Evolutionary conservation across 495 filamentous ascomycete genomes (phyloP).

Genomic region (Tuber umbilicatum): DNA sequence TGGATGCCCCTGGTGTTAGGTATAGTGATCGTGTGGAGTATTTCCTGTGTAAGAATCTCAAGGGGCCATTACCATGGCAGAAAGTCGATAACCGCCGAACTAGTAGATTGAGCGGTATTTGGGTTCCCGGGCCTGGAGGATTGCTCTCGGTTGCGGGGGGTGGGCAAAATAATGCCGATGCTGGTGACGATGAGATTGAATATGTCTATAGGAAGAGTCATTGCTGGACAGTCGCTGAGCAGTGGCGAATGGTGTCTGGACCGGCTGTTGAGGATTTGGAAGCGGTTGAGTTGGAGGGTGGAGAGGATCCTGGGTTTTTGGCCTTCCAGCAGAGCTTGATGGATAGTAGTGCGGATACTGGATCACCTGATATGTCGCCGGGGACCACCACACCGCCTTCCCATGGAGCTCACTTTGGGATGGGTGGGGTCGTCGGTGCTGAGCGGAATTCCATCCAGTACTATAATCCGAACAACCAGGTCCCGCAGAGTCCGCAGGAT

Average conservation of each 20-base stretch:
- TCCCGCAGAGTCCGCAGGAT: background rate
- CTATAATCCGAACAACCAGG: conserved; percentile 2
- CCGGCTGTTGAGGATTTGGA: conserved; percentile 11
- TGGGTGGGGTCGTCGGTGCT: background rate
- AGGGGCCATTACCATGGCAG: conserved; percentile 78
- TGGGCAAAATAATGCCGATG: conserved; percentile 65
- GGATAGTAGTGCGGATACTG: background rate
- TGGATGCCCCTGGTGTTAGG: conserved; percentile 73
- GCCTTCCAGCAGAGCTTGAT: background rate
- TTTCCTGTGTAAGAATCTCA: conserved; percentile 87
- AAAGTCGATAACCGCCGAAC: conserved; percentile 58
- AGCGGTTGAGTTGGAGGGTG: conserved; percentile 18
- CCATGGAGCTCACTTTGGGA: background rate
- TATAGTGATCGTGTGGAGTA: conserved; percentile 83
- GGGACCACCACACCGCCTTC: background rate
- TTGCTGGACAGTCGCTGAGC: conserved; percentile 74
- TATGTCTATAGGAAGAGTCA: conserved; percentile 84
- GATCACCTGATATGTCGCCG: background rate
- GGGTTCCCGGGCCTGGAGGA: conserved; percentile 51
- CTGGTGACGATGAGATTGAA: conserved; percentile 74
- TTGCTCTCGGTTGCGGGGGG: conserved; percentile 58
- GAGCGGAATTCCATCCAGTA: background rate
- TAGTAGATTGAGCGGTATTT: conserved; percentile 69
- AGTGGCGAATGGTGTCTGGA: conserved; percentile 36
- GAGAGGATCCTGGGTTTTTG: background rate